phyloP scores from a whole-genome alignment of 257 asterid species.

The Verbena officinalis region DNA sequence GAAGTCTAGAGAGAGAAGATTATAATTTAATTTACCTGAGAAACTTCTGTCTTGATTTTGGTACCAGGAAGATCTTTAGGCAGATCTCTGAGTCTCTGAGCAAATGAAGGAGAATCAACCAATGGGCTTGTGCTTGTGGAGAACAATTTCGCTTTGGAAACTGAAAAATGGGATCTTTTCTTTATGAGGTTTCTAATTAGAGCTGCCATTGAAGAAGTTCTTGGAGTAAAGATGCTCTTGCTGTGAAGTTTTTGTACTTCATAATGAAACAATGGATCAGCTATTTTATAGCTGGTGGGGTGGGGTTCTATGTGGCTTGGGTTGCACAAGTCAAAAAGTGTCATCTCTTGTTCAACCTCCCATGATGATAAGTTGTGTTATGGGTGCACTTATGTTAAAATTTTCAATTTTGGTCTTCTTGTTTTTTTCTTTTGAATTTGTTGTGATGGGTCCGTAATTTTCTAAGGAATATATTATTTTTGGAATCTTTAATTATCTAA shows the following conservation, averaged over 20 bases:
- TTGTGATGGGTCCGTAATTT: not conserved
- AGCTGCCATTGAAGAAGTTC: slow-evolving; percentile 49
- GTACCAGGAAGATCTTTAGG: slow-evolving; percentile 82
- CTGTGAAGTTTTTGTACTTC: not conserved
- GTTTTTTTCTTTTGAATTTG: too few relatives aligned
- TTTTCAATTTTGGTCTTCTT: not conserved
- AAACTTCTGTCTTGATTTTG: slow-evolving; percentile 73
- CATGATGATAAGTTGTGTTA: too few relatives aligned
- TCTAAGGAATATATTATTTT: too few relatives aligned
- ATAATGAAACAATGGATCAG: not conserved
- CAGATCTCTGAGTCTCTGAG: slow-evolving; percentile 73
- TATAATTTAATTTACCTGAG: slow-evolving; percentile 60
- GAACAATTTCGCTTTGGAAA: slow-evolving; percentile 23
- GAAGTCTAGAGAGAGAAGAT: not conserved
- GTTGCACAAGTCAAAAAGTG: too few relatives aligned
- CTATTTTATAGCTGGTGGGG: slow-evolving; percentile 24
- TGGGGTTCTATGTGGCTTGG: not conserved
- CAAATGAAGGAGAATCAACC: slow-evolving; percentile 56
- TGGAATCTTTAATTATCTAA: too few relatives aligned
- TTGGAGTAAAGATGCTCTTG: not conserved
- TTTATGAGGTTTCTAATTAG: slow-evolving; percentile 40
- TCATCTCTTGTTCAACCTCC: too few relatives aligned
- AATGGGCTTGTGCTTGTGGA: slow-evolving; percentile 38
- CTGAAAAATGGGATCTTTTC: slow-evolving; percentile 37
- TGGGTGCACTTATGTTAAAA: too few relatives aligned